Base-by-base conservation (phyloP, 352 stramenopile species). In the Globisporangium irregulare region DNA sequence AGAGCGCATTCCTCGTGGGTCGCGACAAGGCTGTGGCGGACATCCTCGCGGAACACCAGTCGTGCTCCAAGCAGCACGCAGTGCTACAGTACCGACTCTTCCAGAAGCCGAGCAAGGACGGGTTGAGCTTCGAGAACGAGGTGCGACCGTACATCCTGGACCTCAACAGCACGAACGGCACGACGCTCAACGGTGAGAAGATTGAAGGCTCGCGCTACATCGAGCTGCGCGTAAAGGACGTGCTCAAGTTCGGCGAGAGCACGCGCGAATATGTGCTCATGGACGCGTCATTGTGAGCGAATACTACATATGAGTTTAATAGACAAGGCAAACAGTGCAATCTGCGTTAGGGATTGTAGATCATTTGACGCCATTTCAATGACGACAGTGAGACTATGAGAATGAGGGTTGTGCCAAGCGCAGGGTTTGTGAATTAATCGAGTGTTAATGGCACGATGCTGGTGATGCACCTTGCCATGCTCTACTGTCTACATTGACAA, bases 251-350 rank as follows among this genome's bases (percentile, higher is more conserved):
- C 74, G 98, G 96, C 22, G 91, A 94, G 46, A 98, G 93, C 68
- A 98, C 92, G n/a, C 87, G 98, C 64, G 97, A 99, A 77, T 99
- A 99, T 78, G 96, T 99, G 27, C 81, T 99, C 20, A 79, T 98
- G 67, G 75, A 94, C 54, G 89, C 86, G 8, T 81, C 80, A 10
- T 57, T 50, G 5, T 50, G 43, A 51, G 6, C 43, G 36, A 43
- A 15, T 22, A n/a, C 15, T 10, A 4, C 4, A 51, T 24, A 22
- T 32, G 32, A 57, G 53, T 15, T 18, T 4, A 29, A 61, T 61
- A 29, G 32, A 61, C 56, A 29, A 51, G 6, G 18, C 50, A 15
- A 20, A 4, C 48, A 29, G 27, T 18, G 12, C 5, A 24, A 24
- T 7, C 43, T 24, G 43, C 18, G 3, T 24, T 22, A 22, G 43